Evolutionary conservation across 2,329 filamentous ascomycete species (phyloP), one percentile per base, ranked within the genome.

Genomic region (Arthrobotrys pseudoclavata): DNA sequence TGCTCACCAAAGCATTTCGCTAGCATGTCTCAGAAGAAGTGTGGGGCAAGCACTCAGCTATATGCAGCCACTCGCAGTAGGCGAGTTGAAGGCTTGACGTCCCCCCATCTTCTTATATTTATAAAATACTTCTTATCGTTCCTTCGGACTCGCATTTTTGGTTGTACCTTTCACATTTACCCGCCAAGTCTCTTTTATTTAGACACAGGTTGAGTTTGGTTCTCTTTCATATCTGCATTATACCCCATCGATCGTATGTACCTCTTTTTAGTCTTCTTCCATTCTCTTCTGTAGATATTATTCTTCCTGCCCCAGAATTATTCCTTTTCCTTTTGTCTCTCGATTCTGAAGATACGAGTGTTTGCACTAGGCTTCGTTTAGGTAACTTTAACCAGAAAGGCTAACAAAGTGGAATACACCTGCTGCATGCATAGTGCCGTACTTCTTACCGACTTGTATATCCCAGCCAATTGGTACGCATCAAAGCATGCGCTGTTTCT

Each of bases 221-320:
- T 55, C 57, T 64, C 48, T 60, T 76, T 64, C 20, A 53, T 57
- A 48, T 69, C 63, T 57, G 71, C 71, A 76, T 76, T 76, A 76
- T 45, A 45, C 42, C 42, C 42, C 42, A 45, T 66, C 47, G 9
- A 18, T 18, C 52, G n/a, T 12, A 57, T 76, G 71, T 76, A 62
- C 31, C 55, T 22, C 55, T 61, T 29, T 76, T 76, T 75, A 55
- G 63, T 69, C 61, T 69, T 37, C 47, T 63, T 69, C 61, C 64
- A 69, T 69, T 69, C 55, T 69, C 64, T 76, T 67, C 48, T 76
- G 71, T 76, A 76, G 71, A 76, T 76, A 76, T 76, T 63, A 37
- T 60, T 40, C 40, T 69, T 55, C 22, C 34, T 34, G 31, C 24
- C 31, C 53, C 50, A 7, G 5, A 20, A 18, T 37, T 5, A 18